Base-by-base conservation (phyloP, 768 basidiomycete genomes). In the Mycena alexandri region DNA sequence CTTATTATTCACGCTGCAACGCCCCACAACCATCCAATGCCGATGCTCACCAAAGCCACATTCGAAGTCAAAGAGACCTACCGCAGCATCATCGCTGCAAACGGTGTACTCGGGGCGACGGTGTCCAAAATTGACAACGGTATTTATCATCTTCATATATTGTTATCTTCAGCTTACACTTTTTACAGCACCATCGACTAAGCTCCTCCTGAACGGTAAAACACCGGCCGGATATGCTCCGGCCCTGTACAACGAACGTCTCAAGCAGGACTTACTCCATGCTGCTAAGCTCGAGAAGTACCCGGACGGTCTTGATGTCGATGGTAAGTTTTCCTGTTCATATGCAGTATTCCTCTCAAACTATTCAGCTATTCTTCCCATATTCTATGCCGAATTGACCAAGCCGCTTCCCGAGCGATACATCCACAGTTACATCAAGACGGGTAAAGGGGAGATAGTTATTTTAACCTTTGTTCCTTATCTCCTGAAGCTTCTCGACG, bases 391-490 rank as follows among this genome's bases (percentile, higher is more conserved):
- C 2, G 46, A 60, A 36, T 24, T 54, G 13, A 47, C 33, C 21
- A 60, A 52, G 21, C 55, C 46, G 10, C 41, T 50, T 2, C 38
- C 44, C 43, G 62, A 63, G 44, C 62, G 53, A 16, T 66, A 59
- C n/a, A 55, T 66, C 36, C 65, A 66, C 16, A 53, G 58, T 34
- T 59, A 25, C 24, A 25, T 60, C 25, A 24, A 22, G 22, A 46
- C 25, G 2, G 1, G 8, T 1, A 42, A 59, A 41, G 65, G 65
- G 34, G 51, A 55, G 38, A 65, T 33, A 10, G 44, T 60, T 12
- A 66, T 66, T 10, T 2, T 66, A 14, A 66, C 58, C 21, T 59
- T 53, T 10, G 55, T 60, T 16, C 57, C 58, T 22, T 43, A 36
- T 16, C 56, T 59, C 6, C 16, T 64, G 34, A 57, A 57, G 14